Base-by-base conservation (phyloP, 805 yeast genomes). In the Yarrowia porcina region DNA sequence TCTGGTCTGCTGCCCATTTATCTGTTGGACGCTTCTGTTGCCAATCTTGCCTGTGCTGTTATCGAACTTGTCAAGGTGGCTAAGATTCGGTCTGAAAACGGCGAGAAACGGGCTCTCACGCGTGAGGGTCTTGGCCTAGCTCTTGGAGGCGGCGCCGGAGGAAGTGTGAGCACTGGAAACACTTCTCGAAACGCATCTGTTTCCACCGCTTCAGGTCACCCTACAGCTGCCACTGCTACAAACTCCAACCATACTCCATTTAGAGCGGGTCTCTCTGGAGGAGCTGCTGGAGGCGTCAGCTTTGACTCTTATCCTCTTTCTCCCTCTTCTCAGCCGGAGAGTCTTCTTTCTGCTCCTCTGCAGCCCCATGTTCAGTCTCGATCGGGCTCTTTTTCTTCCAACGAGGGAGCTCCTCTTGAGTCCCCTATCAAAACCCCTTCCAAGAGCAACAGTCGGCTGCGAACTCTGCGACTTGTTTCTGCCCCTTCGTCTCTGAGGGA, bases 21-120 rank as follows among this genome's bases (percentile, higher is more conserved):
- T 20, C 81, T 90, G 2, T 80, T 91, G 18, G 87, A 90, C 73
- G 82, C 90, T 21, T 86, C 97, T 0, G 75, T 89, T 10, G 82
- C 88, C 45, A 97, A 91, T 69, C 76, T 91, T 35, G 80, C 86
- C 8, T 86, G 85, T 70, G 76, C 85, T 1, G 79, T 78, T 2
- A 80, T 81, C 27, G 89, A 70, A 30, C 65, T 74, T 10, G 70
- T 67, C 35, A 71, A 71, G 63, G 67, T 71, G 7, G 74, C 73
- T 15, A 68, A 67, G 52, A 68, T 71, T 44, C 61, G 61, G n/a
- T 56, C 61, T 30, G 61, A 38, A 4, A 39, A 39, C 23, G 61
- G 61, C 10, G 38, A 56, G 30, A 38, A 21, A 13, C 36, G 39
- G 4, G 49, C 61, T 21, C 49, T 56, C 10, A 39, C 49, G 1